Conservation (phyloP, 768 basidiomycete genomes). For the Exsudoporus frostii region DNA sequence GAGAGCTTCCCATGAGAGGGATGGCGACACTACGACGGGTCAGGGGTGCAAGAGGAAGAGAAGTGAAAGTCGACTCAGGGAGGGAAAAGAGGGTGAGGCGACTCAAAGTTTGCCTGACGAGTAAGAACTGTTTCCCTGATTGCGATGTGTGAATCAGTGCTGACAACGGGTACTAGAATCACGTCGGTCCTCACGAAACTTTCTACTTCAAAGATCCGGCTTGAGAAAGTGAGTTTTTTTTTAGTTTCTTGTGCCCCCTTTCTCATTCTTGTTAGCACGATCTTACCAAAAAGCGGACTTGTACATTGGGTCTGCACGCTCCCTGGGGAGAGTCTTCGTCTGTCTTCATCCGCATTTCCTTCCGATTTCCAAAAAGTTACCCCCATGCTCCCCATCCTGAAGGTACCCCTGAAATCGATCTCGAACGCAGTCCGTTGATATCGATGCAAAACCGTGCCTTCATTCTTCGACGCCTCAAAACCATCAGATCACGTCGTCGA, state of each 20-base stretch:
- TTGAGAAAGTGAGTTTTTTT: constrained; percentile 67
- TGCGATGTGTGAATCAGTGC: not conserved
- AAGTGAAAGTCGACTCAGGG: constrained; percentile 44
- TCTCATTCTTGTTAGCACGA: constrained; percentile 48
- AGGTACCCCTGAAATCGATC: constrained; percentile 69
- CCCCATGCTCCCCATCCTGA: constrained; percentile 60
- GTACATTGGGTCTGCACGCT: constrained; percentile 82
- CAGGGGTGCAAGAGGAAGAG: constrained; percentile 34
- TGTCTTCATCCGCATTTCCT: constrained; percentile 84
- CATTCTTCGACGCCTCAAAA: constrained; percentile 73
- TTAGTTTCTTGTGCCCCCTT: not conserved
- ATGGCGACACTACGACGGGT: constrained; percentile 5
- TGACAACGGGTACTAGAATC: constrained; percentile 44
- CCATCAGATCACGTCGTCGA: constrained; percentile 65
- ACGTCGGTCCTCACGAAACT: constrained; percentile 69
- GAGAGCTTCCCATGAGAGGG: constrained; percentile 29
- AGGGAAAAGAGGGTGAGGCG: constrained; percentile 34
- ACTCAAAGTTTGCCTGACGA: constrained; percentile 67
- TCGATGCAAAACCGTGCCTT: constrained; percentile 72
- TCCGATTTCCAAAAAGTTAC: constrained; percentile 85
- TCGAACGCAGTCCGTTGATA: constrained; percentile 82
- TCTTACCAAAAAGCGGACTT: constrained; percentile 67
- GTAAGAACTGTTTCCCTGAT: constrained; percentile 37
- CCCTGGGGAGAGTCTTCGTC: constrained; percentile 89
- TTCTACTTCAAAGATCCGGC: constrained; percentile 65